These are phyloP conservation scores for Gracilariopsis chorda DNA, from an alignment of 23 red algal genomes.

Conservation along the genomic window DNA sequence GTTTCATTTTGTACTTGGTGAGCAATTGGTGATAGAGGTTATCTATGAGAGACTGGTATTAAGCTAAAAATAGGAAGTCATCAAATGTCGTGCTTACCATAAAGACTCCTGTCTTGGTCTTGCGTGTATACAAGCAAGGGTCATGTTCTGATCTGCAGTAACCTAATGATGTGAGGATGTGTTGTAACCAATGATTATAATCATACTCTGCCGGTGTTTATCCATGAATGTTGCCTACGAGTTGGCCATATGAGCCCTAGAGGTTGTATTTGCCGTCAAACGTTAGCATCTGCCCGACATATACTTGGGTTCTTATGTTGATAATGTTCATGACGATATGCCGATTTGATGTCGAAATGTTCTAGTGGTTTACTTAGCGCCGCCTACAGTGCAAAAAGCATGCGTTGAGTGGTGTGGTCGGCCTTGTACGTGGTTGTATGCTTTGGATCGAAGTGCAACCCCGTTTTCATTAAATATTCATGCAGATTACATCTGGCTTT, in stretches of 20 bases:
- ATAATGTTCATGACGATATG: not conserved
- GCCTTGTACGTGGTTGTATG: not conserved
- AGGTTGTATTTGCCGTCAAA: not conserved
- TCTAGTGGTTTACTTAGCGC: not conserved
- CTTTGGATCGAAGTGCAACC: not conserved
- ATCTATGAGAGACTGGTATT: not conserved
- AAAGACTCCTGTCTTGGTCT: too few relatives aligned
- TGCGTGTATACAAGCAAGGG: too few relatives aligned
- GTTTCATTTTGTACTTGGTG: not conserved
- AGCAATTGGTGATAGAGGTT: not conserved
- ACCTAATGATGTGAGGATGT: not conserved
- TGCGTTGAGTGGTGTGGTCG: not conserved
- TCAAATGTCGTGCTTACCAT: too few relatives aligned
- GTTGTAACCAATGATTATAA: not conserved
- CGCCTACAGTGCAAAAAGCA: not conserved
- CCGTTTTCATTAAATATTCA: slow-evolving; percentile 19
- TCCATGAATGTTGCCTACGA: not conserved
- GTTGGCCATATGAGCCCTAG: not conserved
- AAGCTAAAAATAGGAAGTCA: too few relatives aligned
- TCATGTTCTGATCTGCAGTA: not conserved
- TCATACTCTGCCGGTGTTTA: too few relatives aligned
- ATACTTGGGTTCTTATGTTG: not conserved
- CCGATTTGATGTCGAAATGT: not conserved
- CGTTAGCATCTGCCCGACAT: not conserved
- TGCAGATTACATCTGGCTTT: slow-evolving; percentile 3